Evolutionary conservation across 768 basidiomycete species (phyloP).

Genomic region (Clitopilus hobsonii): DNA sequence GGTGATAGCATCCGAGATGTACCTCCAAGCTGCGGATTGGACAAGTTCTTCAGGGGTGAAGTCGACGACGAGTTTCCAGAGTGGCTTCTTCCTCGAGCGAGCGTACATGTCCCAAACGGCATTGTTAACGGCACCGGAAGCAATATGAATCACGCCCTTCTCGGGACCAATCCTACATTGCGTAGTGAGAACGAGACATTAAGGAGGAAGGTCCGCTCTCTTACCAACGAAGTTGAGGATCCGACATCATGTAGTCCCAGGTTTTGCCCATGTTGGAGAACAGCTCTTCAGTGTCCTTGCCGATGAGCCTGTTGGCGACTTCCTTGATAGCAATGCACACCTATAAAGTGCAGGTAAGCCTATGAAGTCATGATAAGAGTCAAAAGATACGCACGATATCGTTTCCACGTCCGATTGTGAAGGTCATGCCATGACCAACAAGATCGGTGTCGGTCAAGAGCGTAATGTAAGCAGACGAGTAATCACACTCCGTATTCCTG

Average conservation of each 20-base stretch:
- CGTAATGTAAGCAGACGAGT: slow-evolving; percentile 88
- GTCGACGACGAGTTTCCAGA: slow-evolving; percentile 93
- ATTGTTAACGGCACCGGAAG: slow-evolving; percentile 84
- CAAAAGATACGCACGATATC: slow-evolving; percentile 65
- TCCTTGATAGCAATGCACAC: slow-evolving; percentile 79
- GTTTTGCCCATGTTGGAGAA: slow-evolving; percentile 90
- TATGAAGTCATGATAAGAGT: not conserved
- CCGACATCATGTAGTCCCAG: slow-evolving; percentile 83
- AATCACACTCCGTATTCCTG: slow-evolving; percentile 95
- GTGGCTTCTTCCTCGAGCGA: slow-evolving; percentile 70
- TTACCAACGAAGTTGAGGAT: slow-evolving; percentile 89
- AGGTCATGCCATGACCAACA: slow-evolving; percentile 90
- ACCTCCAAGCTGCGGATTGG: slow-evolving; percentile 71
- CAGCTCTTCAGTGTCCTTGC: slow-evolving; percentile 74
- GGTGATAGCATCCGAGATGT: slow-evolving; percentile 92
- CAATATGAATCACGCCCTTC: slow-evolving; percentile 93
- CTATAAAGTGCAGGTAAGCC: slow-evolving; percentile 25
- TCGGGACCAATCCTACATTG: slow-evolving; percentile 79
- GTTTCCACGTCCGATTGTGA: slow-evolving; percentile 92
- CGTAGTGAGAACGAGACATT: not conserved
- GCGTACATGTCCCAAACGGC: slow-evolving; percentile 95
- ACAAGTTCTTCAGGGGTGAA: slow-evolving; percentile 86
- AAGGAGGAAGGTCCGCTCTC: slow-evolving; percentile 12
- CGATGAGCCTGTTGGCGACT: slow-evolving; percentile 77
- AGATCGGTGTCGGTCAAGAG: slow-evolving; percentile 73